phyloP scores from a whole-genome alignment of 2,329 filamentous ascomycete genomes.

The Fusarium agapanthi region DNA sequence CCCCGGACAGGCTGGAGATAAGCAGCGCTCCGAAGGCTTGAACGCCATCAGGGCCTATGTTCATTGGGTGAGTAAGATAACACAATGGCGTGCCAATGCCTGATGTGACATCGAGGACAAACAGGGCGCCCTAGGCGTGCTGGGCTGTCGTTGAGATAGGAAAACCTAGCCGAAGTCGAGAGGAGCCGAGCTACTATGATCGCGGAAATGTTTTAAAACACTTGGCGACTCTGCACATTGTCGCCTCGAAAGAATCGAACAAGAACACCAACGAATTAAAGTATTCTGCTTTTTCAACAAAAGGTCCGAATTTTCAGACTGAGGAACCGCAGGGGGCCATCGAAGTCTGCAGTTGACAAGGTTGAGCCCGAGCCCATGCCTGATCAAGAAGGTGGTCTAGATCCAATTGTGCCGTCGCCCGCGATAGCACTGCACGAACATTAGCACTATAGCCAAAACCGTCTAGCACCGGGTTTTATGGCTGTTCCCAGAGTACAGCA shows the following conservation, averaged over 20 bases:
- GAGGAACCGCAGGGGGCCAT: constrained; percentile 19
- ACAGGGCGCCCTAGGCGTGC: background rate
- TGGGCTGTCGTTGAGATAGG: background rate
- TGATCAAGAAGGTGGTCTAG: constrained; percentile 27
- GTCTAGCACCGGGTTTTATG: constrained; percentile 26
- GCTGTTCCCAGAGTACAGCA: background rate
- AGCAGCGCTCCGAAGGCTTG: constrained; percentile 28
- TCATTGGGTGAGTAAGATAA: constrained; percentile 28
- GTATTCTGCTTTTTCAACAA: constrained; percentile 20
- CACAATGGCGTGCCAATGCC: constrained; percentile 31
- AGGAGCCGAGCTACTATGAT: background rate
- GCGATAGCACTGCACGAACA: constrained; percentile 12
- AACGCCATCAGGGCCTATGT: constrained; percentile 20
- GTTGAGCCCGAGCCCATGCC: constrained; percentile 13
- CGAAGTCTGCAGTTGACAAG: constrained; percentile 22
- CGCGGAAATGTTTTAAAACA: background rate
- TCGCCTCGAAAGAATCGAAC: constrained; percentile 3
- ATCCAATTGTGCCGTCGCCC: constrained; percentile 26
- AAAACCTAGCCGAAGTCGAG: background rate
- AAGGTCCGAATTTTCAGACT: constrained; percentile 38
- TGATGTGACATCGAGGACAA: constrained; percentile 11
- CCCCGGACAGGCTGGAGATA: constrained; percentile 41
- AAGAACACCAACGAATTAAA: constrained; percentile 1
- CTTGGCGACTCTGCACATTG: background rate
- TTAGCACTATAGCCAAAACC: constrained; percentile 13